phyloP scores from a whole-genome alignment of 148 eudicot species.

The Vaccinium myrtillus region DNA sequence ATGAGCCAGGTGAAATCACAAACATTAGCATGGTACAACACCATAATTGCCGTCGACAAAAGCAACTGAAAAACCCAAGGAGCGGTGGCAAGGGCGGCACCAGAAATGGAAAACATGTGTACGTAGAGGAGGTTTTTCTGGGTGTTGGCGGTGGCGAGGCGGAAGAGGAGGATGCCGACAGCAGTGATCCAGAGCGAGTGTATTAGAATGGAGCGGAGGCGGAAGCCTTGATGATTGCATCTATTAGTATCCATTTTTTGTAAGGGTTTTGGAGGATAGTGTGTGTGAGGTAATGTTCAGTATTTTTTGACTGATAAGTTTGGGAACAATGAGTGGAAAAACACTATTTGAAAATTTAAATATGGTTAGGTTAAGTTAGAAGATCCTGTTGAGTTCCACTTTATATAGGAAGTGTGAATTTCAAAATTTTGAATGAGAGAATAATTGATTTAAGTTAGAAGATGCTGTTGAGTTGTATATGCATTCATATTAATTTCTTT shows the following conservation, averaged over 20 bases:
- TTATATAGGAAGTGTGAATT: not conserved
- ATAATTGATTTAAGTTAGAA: too few species aligned
- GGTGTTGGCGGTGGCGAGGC: constrained; percentile 20
- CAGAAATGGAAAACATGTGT: constrained; percentile 7
- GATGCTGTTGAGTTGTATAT: too few species aligned
- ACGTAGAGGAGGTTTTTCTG: constrained; percentile 3
- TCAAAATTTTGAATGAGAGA: too few species aligned
- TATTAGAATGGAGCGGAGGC: constrained; percentile 12
- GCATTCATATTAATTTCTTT: too few species aligned
- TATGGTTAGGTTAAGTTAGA: not conserved
- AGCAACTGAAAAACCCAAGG: constrained; percentile 13
- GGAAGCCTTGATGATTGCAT: constrained; percentile 2
- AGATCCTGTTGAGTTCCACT: not conserved
- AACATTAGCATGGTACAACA: not conserved
- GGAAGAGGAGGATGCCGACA: constrained; percentile 12
- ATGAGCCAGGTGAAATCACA: constrained; percentile 10
- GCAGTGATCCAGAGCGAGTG: constrained; percentile 9
- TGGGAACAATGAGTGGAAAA: not conserved
- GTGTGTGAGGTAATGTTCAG: not conserved
- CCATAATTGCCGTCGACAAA: not conserved
- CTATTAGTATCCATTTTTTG: not conserved
- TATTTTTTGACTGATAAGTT: not conserved
- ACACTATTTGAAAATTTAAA: not conserved
- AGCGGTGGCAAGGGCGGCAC: constrained; percentile 5
- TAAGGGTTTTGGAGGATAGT: not conserved